Evolutionary conservation across 768 basidiomycete genomes (phyloP).

Genomic region (Mycena belliarum): DNA sequence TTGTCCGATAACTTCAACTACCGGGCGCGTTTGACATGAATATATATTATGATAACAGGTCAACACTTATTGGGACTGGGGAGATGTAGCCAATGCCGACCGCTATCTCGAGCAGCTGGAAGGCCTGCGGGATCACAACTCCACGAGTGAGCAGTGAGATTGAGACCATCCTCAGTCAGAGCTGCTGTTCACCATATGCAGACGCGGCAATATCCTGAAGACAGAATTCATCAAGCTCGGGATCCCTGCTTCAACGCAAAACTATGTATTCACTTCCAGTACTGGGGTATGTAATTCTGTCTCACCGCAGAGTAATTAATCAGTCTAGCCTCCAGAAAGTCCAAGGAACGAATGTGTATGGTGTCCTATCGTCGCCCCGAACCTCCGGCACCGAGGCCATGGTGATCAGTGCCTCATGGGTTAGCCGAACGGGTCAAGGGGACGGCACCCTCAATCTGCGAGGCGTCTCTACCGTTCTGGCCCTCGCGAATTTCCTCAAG

Average conservation of each 20-base stretch:
- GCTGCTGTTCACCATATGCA: conserved; percentile 30
- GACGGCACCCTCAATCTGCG: conserved; percentile 72
- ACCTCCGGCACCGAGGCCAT: conserved; percentile 94
- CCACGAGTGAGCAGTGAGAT: conserved; percentile 71
- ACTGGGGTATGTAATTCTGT: conserved; percentile 47
- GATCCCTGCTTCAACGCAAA: conserved; percentile 66
- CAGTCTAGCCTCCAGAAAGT: conserved; percentile 40
- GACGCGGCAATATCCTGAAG: conserved; percentile 64
- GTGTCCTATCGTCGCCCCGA: conserved; percentile 78
- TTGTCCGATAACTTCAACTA: conserved; percentile 10
- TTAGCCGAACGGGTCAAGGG: conserved; percentile 63
- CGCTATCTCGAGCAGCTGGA: conserved; percentile 73
- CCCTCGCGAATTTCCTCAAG: conserved; percentile 83
- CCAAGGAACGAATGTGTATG: conserved; percentile 81
- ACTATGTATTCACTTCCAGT: conserved; percentile 58
- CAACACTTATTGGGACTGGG: conserved; percentile 90
- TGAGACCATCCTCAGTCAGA: not conserved
- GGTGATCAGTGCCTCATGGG: conserved; percentile 89
- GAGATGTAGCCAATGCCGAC: conserved; percentile 86
- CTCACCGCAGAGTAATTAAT: not conserved
- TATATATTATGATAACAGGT: no score
- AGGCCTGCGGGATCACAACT: conserved; percentile 58
- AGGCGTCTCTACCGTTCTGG: conserved; percentile 82
- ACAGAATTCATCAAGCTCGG: conserved; percentile 76
- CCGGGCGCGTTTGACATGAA: no score